These are phyloP conservation scores for Lagenidium giganteum DNA, from an alignment of 352 stramenopile genomes.

Conservation along the genomic window DNA sequence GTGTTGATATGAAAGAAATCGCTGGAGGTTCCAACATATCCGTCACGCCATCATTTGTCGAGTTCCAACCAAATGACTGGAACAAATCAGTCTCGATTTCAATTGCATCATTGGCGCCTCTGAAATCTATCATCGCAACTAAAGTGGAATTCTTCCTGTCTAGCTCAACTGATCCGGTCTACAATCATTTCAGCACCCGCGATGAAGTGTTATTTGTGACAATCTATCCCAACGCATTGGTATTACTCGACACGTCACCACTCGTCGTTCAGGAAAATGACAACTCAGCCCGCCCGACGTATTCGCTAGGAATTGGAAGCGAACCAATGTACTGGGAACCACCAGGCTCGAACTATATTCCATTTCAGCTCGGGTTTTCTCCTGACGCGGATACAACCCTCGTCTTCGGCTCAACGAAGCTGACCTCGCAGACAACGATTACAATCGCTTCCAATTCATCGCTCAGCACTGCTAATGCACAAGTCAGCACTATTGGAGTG, in stretches of 20 bases:
- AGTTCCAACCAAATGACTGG: constrained; percentile 28
- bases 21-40: no score
- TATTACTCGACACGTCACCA: constrained; percentile 34
- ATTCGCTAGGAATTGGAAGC: constrained; percentile 32
- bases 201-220: constrained; percentile 30
- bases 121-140: no score
- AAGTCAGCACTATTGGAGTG: constrained; percentile 26
- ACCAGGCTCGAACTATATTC: constrained; percentile 19
- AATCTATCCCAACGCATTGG: constrained; percentile 27
- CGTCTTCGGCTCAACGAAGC: constrained; percentile 20
- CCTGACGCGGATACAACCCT: constrained; percentile 43
- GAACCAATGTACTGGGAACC: constrained; percentile 72
- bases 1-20: no score
- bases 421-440: constrained; percentile 15
- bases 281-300: constrained; percentile 8
- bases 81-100: constrained; percentile 14
- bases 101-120: constrained; percentile 16
- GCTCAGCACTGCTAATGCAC: constrained; percentile 20
- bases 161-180: constrained; percentile 31
- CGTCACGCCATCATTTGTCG: constrained; percentile 22
- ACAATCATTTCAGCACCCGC: constrained; percentile 21
- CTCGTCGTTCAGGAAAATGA: constrained; percentile 32
- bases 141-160: no score
- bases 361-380: constrained; percentile 27
- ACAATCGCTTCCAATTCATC: constrained; percentile 41